phyloP scores from a whole-genome alignment of 2,329 filamentous ascomycete species.

The Pseudonectria foliicola region DNA sequence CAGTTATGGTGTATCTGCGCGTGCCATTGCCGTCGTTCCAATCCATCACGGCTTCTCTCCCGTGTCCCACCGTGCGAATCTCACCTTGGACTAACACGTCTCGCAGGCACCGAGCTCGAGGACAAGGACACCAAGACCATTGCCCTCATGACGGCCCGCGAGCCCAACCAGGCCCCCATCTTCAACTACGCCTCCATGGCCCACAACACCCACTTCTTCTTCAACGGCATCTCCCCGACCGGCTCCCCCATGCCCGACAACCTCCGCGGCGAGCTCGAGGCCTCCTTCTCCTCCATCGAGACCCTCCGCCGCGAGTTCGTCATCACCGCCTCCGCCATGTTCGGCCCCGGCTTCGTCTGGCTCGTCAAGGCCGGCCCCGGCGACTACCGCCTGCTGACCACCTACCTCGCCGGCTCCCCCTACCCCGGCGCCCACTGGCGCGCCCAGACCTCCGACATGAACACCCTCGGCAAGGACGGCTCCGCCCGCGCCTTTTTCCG shows the following conservation, averaged over 20 bases:
- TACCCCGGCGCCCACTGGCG: conserved; percentile 81
- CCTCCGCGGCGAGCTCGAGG: conserved; percentile 54
- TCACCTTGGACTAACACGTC: neutral
- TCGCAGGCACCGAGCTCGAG: conserved; percentile 56
- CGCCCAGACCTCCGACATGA: conserved; percentile 62
- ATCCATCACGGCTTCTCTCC: too few relatives aligned
- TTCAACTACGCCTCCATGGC: conserved; percentile 98
- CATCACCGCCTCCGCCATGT: conserved; percentile 79
- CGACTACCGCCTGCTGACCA: conserved; percentile 66
- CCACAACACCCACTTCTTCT: conserved; percentile 85
- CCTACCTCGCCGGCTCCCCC: conserved; percentile 86
- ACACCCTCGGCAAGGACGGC: conserved; percentile 44
- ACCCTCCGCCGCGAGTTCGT: conserved; percentile 75
- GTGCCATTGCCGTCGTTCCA: too few relatives aligned
- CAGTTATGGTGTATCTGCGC: too few relatives aligned
- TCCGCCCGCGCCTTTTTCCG: conserved; percentile 33
- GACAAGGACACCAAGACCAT: conserved; percentile 58
- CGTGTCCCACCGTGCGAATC: conserved; percentile 2
- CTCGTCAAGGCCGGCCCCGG: conserved; percentile 56
- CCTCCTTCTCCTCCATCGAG: conserved; percentile 74
- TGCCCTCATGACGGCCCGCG: conserved; percentile 67
- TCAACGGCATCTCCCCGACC: conserved; percentile 44
- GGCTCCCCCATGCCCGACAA: conserved; percentile 45
- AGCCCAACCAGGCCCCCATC: conserved; percentile 66
- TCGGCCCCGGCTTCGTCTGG: conserved; percentile 96